Evolutionary conservation across 169 alveolate genomes (phyloP).

Genomic region (Amoebophrya sp.): DNA sequence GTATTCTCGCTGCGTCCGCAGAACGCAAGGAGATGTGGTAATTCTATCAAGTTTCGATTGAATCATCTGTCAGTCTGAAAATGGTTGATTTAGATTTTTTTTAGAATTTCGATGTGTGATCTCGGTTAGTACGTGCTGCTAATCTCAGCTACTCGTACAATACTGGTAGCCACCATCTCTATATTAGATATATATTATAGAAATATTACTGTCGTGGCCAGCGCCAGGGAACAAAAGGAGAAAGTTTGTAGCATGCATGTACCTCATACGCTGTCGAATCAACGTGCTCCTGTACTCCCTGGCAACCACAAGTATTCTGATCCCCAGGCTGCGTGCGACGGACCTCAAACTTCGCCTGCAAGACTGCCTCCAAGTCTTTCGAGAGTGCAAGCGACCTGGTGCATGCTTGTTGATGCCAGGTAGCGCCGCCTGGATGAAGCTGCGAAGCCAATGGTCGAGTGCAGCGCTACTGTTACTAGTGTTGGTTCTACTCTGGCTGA

Average conservation of each 20-base stretch:
- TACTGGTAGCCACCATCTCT: not conserved
- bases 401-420: not conserved
- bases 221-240: not conserved
- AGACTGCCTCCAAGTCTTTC: not conserved
- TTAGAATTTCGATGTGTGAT: too few relatives aligned
- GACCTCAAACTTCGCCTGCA: not conserved
- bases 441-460: not conserved
- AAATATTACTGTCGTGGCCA: not conserved
- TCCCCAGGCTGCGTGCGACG: not conserved
- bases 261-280: not conserved
- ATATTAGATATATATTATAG: too few relatives aligned
- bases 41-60: too few relatives aligned
- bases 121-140: too few relatives aligned
- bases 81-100: too few relatives aligned
- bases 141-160: too few relatives aligned
- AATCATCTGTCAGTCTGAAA: too few relatives aligned
- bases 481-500: not conserved
- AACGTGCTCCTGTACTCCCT: not conserved
- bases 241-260: not conserved
- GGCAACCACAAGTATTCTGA: not conserved
- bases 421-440: not conserved
- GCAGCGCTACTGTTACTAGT: not conserved
- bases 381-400: not conserved
- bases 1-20: not conserved
- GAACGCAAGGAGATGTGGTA: not conserved